phyloP scores from a whole-genome alignment of 2,329 filamentous ascomycete species.

The Fusarium domesticum region DNA sequence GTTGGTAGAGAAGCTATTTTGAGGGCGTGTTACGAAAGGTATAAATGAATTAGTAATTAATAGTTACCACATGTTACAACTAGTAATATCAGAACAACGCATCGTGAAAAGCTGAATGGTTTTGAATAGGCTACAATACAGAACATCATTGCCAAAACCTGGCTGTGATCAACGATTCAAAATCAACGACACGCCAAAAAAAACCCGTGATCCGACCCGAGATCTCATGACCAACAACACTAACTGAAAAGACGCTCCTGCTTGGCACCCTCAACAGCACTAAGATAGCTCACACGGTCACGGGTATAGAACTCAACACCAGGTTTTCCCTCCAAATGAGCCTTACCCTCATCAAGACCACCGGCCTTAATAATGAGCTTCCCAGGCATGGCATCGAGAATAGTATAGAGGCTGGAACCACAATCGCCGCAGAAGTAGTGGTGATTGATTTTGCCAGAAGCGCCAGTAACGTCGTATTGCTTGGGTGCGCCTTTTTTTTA shows the following conservation, averaged over 20 bases:
- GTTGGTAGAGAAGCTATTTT: too few species aligned
- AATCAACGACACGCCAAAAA: too few species aligned
- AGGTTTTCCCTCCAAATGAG: slow-evolving; percentile 41
- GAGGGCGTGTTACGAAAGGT: too few species aligned
- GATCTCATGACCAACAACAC: background rate
- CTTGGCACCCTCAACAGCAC: slow-evolving; percentile 43
- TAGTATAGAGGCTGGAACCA: slow-evolving; percentile 49
- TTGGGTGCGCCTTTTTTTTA: slow-evolving; percentile 47
- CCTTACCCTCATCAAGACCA: slow-evolving; percentile 46
- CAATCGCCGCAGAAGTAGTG: slow-evolving; percentile 55
- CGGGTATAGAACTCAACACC: slow-evolving; percentile 53
- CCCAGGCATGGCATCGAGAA: slow-evolving; percentile 52
- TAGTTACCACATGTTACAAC: too few species aligned
- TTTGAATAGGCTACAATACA: too few species aligned
- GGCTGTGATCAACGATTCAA: too few species aligned
- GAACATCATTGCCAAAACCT: too few species aligned
- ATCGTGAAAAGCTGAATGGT: too few species aligned
- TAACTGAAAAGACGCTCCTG: slow-evolving; percentile 40
- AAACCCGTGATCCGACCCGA: background rate
- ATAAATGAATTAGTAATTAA: too few species aligned
- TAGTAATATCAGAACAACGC: too few species aligned
- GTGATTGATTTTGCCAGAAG: slow-evolving; percentile 52
- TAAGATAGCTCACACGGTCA: slow-evolving; percentile 46
- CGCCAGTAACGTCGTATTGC: slow-evolving; percentile 45
- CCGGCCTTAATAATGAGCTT: slow-evolving; percentile 51